Base-by-base conservation (phyloP, 176 grass and related monocot genomes). In the Miscanthus lutarioriparius region DNA sequence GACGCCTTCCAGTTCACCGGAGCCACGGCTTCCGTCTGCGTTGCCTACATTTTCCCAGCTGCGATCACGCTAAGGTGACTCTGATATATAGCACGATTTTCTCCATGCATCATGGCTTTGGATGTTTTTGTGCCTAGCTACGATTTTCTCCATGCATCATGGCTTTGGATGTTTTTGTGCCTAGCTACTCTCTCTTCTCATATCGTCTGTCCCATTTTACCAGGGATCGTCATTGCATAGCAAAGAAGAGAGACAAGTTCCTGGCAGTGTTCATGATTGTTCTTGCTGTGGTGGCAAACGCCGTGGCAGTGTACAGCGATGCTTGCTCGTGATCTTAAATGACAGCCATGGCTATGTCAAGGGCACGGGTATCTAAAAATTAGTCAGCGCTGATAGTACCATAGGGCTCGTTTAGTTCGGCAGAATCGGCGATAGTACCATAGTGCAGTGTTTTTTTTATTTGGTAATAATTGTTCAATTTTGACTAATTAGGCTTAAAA, bases 1-100 rank as follows among this genome's bases (percentile, higher is more conserved):
- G 86, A 93, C 65, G 96, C 91, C n/a, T 98, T 98, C 83, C 96
- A 95, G 78, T 93, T 98, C 81, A 98, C 96, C 1, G 96, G 96
- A 28, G 91, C 93, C 5, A 93, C 96, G 14, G 91, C 92, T 20
- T 93, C 96, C 5, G 93, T 95, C 78, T 91, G 89, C 71, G 91
- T 98, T 70, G 93, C 86, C 64, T 98, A 93, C 80, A 92, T 95
- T 58, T 95, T 98, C 30, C 93, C 96, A 2, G 96, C 91, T 2
- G 89, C 85, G 4, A 93, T 98, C 72, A 83, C 83, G 58, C 89
- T 98, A 23, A 98, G 89, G 95, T 93, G 68, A 88, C 8, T 59
- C 17, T 51, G 48, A 22, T 56, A 22, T 51, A 56, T 53, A 19
- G 8, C 12, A 53, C 7, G 11, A 36, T 5, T 76, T 56, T 37